Conservation (phyloP, 2,329 filamentous ascomycete genomes). For the Colletotrichum sp. region DNA sequence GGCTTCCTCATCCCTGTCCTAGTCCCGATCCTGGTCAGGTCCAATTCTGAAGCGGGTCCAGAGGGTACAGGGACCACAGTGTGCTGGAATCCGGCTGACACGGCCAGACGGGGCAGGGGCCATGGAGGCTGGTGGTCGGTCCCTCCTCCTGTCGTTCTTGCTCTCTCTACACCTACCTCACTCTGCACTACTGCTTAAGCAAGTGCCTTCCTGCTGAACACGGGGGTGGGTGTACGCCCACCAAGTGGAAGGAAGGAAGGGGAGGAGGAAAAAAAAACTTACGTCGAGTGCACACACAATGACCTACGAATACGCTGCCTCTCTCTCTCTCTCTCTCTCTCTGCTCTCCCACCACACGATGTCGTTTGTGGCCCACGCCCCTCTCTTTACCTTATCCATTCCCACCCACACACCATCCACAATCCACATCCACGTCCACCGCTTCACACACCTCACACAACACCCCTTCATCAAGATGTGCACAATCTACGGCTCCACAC, state of each 20-base stretch:
- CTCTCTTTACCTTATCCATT: not conserved
- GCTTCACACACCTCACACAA: constrained; percentile 8
- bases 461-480: constrained; percentile 15
- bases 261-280: not conserved
- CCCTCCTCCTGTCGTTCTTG: not conserved
- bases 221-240: not conserved
- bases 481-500: constrained; percentile 13
- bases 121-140: constrained; percentile 5
- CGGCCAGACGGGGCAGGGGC: not conserved
- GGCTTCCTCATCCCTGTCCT: not conserved
- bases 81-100: not conserved
- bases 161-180: not conserved
- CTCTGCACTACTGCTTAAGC: not conserved
- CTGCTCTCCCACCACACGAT: not conserved
- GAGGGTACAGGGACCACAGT: constrained; percentile 17
- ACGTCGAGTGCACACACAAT: not conserved
- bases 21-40: constrained; percentile 6
- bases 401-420: constrained; percentile 1
- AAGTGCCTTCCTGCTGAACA: not conserved
- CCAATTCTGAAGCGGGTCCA: not conserved
- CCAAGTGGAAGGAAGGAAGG: not conserved
- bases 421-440: not conserved
- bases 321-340: not conserved
- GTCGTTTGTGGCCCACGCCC: not conserved
- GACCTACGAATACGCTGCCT: not conserved